phyloP scores from a whole-genome alignment of 805 yeast species.

The Ascoidea asiatica region DNA sequence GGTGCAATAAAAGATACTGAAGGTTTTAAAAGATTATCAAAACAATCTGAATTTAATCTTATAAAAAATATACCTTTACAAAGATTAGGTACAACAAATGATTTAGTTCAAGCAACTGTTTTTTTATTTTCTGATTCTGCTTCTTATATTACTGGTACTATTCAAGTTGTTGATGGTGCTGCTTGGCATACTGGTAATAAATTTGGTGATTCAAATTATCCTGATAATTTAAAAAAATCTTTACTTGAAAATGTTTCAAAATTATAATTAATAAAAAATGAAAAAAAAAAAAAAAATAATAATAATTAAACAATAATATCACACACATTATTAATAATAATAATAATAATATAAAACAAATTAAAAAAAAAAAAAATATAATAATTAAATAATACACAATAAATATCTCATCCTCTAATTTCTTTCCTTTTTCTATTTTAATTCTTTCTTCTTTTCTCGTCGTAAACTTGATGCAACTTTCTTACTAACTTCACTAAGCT shows the following conservation, averaged over 20 bases:
- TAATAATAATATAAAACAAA: too few species aligned
- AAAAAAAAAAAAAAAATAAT: too few species aligned
- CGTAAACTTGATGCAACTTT: too few species aligned
- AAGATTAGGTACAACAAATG: slow-evolving; percentile 31
- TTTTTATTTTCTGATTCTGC: slow-evolving; percentile 79
- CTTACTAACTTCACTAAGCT: too few species aligned
- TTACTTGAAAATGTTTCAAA: slow-evolving; percentile 20
- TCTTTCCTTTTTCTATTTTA: too few species aligned
- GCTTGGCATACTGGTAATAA: slow-evolving; percentile 65
- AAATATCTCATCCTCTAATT: too few species aligned
- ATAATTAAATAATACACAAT: too few species aligned
- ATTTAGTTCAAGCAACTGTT: slow-evolving; percentile 81
- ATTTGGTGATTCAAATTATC: slow-evolving; percentile 26
- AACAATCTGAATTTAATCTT: slow-evolving; percentile 19
- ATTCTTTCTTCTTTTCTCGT: too few species aligned
- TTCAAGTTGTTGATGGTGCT: slow-evolving; percentile 81
- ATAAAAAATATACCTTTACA: slow-evolving; percentile 37
- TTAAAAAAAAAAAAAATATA: too few species aligned
- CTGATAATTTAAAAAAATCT: slow-evolving; percentile 23
- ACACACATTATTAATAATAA: too few species aligned
- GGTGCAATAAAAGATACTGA: slow-evolving; percentile 85
- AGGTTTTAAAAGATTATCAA: slow-evolving; percentile 56
- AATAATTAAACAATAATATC: background rate
- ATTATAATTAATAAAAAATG: slow-evolving; percentile 14
- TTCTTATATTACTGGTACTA: slow-evolving; percentile 60